Conservation (phyloP, 140 eudicot genomes). For the Stevia rebaudiana region DNA sequence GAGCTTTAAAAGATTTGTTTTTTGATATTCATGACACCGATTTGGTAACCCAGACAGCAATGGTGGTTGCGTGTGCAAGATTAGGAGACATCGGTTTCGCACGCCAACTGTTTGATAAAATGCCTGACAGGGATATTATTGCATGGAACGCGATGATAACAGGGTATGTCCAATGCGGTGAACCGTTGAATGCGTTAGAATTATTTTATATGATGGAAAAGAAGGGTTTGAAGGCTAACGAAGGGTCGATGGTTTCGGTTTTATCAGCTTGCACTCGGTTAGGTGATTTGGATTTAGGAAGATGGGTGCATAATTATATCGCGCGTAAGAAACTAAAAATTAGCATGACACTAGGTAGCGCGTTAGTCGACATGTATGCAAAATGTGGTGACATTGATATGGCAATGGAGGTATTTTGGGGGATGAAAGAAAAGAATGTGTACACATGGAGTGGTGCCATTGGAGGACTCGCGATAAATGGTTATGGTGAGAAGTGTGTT, state of each 20-base stretch:
- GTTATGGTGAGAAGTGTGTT: conserved; percentile 21
- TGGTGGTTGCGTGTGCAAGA: conserved; percentile 14
- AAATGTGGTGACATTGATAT: conserved; percentile 33
- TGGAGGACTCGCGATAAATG: conserved; percentile 29
- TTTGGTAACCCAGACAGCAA: conserved; percentile 15
- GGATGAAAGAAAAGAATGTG: conserved; percentile 20
- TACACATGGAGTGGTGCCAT: conserved; percentile 31
- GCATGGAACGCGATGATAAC: conserved; percentile 14
- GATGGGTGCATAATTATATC: conserved; percentile 8
- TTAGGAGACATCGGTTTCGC: conserved; percentile 10
- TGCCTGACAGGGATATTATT: conserved; percentile 7
- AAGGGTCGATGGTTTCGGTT: conserved; percentile 9
- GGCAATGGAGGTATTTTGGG: conserved; percentile 27
- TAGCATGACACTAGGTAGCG: conserved; percentile 2
- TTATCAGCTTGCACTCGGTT: conserved; percentile 8
- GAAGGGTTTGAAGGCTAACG: background rate
- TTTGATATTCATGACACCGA: background rate
- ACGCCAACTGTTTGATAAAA: conserved; percentile 17
- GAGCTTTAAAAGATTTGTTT: conserved; percentile 1
- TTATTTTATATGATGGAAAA: background rate
- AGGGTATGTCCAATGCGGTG: background rate
- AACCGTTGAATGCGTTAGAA: background rate
- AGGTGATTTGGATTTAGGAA: conserved; percentile 9
- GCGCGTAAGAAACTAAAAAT: background rate
- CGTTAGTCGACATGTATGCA: conserved; percentile 56